A percentile compares a stretch with the other conserved stretches of the same genome.
Conservation (phyloP, 192 early-diverging fungal species). For the Gryganskiella cystojenkinii region DNA sequence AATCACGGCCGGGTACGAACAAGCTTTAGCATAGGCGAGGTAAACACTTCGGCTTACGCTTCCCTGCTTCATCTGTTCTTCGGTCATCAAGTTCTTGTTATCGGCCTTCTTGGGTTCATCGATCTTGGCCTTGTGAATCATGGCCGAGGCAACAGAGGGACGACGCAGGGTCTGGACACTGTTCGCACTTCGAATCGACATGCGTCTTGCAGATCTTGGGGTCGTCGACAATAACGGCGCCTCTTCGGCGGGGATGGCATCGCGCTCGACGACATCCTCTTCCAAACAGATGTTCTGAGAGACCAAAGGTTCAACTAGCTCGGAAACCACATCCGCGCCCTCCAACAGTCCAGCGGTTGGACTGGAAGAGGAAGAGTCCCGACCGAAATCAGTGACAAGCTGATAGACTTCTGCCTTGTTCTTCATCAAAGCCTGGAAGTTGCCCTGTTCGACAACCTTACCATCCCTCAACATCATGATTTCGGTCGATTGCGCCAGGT, state of each 20-base stretch:
- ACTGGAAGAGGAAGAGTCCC: neutral
- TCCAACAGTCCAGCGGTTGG: too few species aligned
- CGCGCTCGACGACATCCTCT: constrained; percentile 21
- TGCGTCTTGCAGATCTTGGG: constrained; percentile 27
- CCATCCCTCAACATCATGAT: constrained; percentile 80
- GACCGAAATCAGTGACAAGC: constrained; percentile 77
- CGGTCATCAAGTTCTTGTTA: constrained; percentile 69
- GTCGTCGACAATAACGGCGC: constrained; percentile 20
- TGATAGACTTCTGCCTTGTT: constrained; percentile 62
- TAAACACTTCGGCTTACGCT: constrained; percentile 87
- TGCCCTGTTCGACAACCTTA: constrained; percentile 68
- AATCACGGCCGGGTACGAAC: constrained; percentile 66
- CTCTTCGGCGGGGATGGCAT: constrained; percentile 33
- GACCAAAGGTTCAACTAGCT: constrained; percentile 25
- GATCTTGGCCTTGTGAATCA: constrained; percentile 34
- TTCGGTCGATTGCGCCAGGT: constrained; percentile 68
- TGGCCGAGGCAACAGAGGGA: constrained; percentile 65
- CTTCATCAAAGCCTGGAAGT: constrained; percentile 69
- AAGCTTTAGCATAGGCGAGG: constrained; percentile 81
- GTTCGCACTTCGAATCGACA: constrained; percentile 30
- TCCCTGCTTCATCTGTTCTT: constrained; percentile 88
- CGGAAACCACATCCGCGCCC: constrained; percentile 18
- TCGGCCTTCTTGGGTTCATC: constrained; percentile 27
- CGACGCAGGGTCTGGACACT: constrained; percentile 63
- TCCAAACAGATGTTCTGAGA: constrained; percentile 27